Percentiles rank a stretch among this genome's conserved stretches.
These are phyloP conservation scores for Grigorovia jiainica DNA, from an alignment of 805 yeast genomes.

Conservation along the genomic window DNA sequence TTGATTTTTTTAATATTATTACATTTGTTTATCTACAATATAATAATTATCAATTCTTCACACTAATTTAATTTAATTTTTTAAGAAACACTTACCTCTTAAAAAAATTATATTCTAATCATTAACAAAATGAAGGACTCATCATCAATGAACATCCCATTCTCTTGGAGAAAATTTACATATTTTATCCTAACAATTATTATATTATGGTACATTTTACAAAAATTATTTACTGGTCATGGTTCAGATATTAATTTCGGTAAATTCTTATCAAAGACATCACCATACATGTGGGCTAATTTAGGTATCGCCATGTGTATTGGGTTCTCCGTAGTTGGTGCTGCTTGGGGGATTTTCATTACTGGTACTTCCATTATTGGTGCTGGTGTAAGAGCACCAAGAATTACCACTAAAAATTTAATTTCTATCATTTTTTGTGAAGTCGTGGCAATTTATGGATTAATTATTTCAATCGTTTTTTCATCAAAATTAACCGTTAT, in stretches of 20 bases:
- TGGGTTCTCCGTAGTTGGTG: conserved; percentile 91
- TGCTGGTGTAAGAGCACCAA: conserved; percentile 96
- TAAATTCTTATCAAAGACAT: conserved; percentile 67
- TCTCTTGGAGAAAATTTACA: conserved; percentile 10
- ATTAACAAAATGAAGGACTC: neutral
- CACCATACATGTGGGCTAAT: conserved; percentile 96
- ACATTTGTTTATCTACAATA: too few species aligned
- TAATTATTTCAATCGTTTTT: conserved; percentile 95
- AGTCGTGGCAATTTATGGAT: conserved; percentile 96
- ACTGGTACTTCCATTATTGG: conserved; percentile 93
- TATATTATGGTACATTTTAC: conserved; percentile 17
- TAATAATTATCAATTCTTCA: too few species aligned
- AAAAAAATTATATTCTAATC: too few species aligned
- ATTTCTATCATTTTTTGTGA: conserved; percentile 97
- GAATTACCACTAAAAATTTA: conserved; percentile 93
- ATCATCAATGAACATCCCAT: neutral
- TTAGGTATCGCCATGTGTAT: conserved; percentile 85
- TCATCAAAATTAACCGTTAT: conserved; percentile 78
- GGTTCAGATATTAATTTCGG: conserved; percentile 93
- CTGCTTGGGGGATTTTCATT: conserved; percentile 98
- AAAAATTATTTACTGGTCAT: conserved; percentile 69
- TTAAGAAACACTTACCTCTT: too few species aligned
- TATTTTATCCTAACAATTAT: neutral
- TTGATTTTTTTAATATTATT: too few species aligned
- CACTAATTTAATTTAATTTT: too few species aligned